These are phyloP conservation scores for Triticum dicoccoides DNA, from an alignment of 176 grass and related monocot genomes.

Conservation along the genomic window DNA sequence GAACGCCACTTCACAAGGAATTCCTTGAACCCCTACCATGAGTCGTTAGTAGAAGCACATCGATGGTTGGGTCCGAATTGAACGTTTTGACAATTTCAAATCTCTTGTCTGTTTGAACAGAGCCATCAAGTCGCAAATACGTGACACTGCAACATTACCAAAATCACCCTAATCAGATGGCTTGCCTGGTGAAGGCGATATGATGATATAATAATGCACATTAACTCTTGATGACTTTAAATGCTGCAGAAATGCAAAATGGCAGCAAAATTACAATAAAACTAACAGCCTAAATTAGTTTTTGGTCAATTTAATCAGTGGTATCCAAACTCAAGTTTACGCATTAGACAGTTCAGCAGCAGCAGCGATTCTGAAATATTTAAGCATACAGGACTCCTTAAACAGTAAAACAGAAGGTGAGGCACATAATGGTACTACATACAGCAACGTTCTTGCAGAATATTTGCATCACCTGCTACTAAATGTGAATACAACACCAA, in stretches of 20 bases:
- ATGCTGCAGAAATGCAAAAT: not conserved
- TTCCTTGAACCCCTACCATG: constrained; percentile 61
- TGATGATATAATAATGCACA: not conserved
- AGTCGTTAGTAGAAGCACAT: constrained; percentile 85
- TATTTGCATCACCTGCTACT: constrained; percentile 11
- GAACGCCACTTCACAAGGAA: constrained; percentile 1
- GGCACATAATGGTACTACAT: not conserved
- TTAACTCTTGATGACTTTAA: not conserved
- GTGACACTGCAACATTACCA: constrained; percentile 54
- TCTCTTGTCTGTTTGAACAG: constrained; percentile 89
- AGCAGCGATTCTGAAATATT: not conserved
- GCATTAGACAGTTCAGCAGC: not conserved
- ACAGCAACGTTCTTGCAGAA: not conserved
- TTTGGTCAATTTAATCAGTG: not conserved
- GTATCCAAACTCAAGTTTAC: not conserved
- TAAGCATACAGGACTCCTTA: not conserved
- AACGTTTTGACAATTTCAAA: constrained; percentile 99
- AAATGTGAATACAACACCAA: not conserved
- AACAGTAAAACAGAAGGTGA: not conserved
- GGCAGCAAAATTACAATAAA: not conserved
- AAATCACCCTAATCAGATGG: constrained; percentile 19
- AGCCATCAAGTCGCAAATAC: constrained; percentile 92
- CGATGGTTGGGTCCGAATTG: constrained; percentile 99
- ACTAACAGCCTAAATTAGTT: not conserved
- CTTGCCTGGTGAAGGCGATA: not conserved